Conservation (phyloP, 768 basidiomycete genomes). For the Tylopilus sp. region DNA sequence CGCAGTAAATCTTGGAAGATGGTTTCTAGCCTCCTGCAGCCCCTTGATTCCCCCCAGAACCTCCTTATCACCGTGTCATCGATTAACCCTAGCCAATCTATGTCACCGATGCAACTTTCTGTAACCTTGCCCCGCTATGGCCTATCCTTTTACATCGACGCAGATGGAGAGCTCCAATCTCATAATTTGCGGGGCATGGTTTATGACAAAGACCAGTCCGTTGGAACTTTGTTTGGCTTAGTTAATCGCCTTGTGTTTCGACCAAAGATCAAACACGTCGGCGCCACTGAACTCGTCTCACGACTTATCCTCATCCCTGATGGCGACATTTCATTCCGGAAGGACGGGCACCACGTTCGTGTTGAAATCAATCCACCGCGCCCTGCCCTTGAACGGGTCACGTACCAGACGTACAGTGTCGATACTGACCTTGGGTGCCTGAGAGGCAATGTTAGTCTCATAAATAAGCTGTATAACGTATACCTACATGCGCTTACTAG, state of each 20-base stretch:
- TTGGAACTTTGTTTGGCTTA: too few relatives aligned
- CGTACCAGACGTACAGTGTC: conserved; percentile 30
- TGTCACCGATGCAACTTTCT: conserved; percentile 14
- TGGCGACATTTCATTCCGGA: conserved; percentile 22
- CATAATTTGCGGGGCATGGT: conserved; percentile 40
- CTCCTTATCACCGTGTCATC: conserved; percentile 19
- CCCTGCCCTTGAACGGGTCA: conserved; percentile 1
- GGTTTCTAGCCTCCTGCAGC: conserved; percentile 21
- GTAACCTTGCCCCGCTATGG: conserved; percentile 40
- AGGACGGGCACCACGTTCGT: conserved; percentile 14
- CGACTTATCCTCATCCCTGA: conserved; percentile 40
- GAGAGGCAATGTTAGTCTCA: conserved; percentile 23
- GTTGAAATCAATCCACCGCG: conserved; percentile 8
- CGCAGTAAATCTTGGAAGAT: conserved; percentile 26
- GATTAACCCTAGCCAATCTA: background rate
- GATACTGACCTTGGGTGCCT: conserved; percentile 31
- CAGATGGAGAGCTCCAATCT: conserved; percentile 35
- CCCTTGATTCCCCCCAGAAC: conserved; percentile 23
- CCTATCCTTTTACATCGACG: conserved; percentile 38
- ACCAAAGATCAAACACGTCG: conserved; percentile 6
- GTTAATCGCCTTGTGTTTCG: too few relatives aligned
- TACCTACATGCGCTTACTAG: conserved; percentile 47
- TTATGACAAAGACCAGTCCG: conserved; percentile 40
- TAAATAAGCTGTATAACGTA: conserved; percentile 33
- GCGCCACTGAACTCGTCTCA: background rate